These are phyloP conservation scores for Globisporangium nunn DNA, from an alignment of 352 stramenopile genomes.

Conservation along the genomic window DNA sequence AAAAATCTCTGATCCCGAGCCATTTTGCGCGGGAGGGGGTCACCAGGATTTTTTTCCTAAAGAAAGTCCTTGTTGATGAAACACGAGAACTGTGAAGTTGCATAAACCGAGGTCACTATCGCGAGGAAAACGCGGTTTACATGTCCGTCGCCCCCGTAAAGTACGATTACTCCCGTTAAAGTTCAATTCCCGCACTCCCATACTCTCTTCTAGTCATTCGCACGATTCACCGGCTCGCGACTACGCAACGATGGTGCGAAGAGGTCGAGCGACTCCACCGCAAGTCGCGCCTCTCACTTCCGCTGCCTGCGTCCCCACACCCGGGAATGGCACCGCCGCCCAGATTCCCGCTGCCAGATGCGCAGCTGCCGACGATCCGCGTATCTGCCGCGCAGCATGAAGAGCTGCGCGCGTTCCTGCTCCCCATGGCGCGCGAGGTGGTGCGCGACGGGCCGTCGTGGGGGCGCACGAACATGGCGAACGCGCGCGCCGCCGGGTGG, in stretches of 20 bases:
- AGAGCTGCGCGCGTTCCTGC: conserved; percentile 51
- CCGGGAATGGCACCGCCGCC: not conserved
- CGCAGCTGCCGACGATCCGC: conserved; percentile 35
- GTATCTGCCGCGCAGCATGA: conserved; percentile 49
- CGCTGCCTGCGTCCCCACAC: not conserved
- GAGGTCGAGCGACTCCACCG: not conserved
- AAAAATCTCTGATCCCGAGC: no score
- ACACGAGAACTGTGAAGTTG: no score
- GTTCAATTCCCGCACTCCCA: not conserved
- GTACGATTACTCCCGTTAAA: no score
- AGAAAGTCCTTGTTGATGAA: no score
- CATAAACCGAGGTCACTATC: no score
- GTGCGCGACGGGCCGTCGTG: conserved; percentile 57
- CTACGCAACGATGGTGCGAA: not conserved
- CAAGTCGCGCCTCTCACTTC: not conserved
- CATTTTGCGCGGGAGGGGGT: no score
- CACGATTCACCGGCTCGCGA: not conserved
- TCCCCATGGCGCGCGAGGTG: conserved; percentile 37
- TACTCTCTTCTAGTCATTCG: not conserved
- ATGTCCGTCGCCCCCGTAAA: no score
- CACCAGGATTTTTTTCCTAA: no score
- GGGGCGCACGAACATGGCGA: conserved; percentile 49
- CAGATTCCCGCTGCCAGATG: conserved; percentile 46
- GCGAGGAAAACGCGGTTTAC: no score
- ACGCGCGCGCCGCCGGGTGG: conserved; percentile 39